Base-by-base conservation (phyloP, 179 eudicot species). In the Camellia oleifera region DNA sequence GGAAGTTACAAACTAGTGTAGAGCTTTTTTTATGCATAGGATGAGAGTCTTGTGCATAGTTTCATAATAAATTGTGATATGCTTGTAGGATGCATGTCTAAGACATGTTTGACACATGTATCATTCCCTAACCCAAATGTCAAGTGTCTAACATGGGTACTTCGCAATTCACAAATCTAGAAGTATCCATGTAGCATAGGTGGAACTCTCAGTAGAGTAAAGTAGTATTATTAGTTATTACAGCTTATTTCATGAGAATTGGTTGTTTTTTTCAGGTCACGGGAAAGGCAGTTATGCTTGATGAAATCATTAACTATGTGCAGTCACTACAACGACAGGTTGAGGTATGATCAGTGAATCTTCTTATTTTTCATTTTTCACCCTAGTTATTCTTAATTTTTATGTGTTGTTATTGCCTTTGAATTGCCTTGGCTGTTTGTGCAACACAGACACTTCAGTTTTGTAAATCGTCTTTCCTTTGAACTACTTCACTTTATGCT, bases 241-340 rank as follows among this genome's bases (percentile, higher is more conserved):
- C 52, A 32, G 64, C 71, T 23, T 53, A 42, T 60, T 78, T 79
- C 48, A 32, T 68, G 45, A 71, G 75, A 56, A 62, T 17, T 72
- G 42, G 64, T 66, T 85, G 72, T 48, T 18, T 81, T 87, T 87
- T 81, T 62, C 85, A 96, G 99, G 98, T 96, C 67, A 96, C 99
- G 0, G 99, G 99, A 62, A 96, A 96, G 85, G 99, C 99, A 50
- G 99, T 96, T 62, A 96, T 96, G 99, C 87, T 96, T n/a, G 99
- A 96, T 81, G 99, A 96, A 87, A 96, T 96, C 72, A 96, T 96
- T 64, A 96, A 96, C 83, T 94, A 96, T 73, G 98, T 96, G 44
- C 99, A 96, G 76, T 96, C 98, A 44, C 86, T 96, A 60, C 99
- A 96, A 78, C 89, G 99, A 68, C 99, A 96, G 63, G 99, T 96